Evolutionary conservation across 805 yeast genomes (phyloP).

Genomic region (Candida odintsovae): DNA sequence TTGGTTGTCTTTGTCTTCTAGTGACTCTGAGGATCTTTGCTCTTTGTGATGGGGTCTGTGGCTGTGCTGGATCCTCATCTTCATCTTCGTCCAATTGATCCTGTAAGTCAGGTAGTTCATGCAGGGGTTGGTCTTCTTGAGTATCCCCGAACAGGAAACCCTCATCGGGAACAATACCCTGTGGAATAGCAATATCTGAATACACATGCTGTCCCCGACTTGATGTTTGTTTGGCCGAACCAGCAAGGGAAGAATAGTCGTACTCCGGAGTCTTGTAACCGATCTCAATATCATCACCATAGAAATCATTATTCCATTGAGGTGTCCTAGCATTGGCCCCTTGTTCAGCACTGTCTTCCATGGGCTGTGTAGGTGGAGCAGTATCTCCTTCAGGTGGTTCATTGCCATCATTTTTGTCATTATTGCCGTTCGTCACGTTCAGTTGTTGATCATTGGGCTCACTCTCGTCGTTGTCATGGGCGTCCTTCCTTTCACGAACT

Average conservation of each 20-base stretch:
- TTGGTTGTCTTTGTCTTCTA: neutral
- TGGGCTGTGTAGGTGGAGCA: neutral
- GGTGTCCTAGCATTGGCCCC: neutral
- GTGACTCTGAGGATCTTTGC: neutral
- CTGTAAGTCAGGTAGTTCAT: neutral
- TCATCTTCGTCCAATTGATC: neutral
- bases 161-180: slow-evolving; percentile 19
- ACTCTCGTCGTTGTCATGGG: no score
- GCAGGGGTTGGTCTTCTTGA: neutral
- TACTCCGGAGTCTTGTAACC: neutral
- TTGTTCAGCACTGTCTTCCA: neutral
- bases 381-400: neutral
- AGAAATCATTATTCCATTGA: neutral
- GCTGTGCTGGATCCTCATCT: neutral
- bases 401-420: neutral
- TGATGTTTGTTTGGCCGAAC: neutral
- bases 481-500: slow-evolving; percentile 7
- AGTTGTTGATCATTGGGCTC: neutral
- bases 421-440: neutral
- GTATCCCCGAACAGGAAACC: slow-evolving; percentile 3
- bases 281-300: neutral
- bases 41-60: neutral
- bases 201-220: neutral
- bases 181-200: slow-evolving; percentile 23
- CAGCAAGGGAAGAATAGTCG: neutral